These are phyloP conservation scores for Daedaleopsis nitida DNA, from an alignment of 768 basidiomycete species.

Conservation along the genomic window DNA sequence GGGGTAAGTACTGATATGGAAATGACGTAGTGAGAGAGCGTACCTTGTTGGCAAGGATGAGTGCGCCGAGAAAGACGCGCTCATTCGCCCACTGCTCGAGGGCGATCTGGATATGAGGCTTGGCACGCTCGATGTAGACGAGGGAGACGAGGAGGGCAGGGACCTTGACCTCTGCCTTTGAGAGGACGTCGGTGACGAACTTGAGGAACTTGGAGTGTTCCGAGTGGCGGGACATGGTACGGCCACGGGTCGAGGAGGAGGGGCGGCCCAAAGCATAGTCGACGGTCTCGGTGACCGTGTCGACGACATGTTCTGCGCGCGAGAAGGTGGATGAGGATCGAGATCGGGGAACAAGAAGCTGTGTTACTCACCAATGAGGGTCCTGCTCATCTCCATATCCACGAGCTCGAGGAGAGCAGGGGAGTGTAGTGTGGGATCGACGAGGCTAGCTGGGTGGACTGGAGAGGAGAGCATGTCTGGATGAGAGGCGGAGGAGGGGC, in stretches of 20 bases:
- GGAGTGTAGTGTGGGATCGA: conserved; percentile 64
- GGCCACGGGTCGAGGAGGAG: conserved; percentile 54
- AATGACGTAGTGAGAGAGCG: conserved; percentile 19
- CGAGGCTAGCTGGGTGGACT: conserved; percentile 53
- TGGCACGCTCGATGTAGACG: conserved; percentile 77
- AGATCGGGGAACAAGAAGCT: not conserved
- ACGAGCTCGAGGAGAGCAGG: conserved; percentile 70
- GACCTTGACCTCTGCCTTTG: conserved; percentile 71
- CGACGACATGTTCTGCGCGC: conserved; percentile 66
- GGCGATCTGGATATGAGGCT: conserved; percentile 78
- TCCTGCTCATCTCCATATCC: conserved; percentile 60
- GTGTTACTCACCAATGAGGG: conserved; percentile 60
- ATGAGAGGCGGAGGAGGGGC: conserved; percentile 8
- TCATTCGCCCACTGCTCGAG: conserved; percentile 87
- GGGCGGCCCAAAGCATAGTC: conserved; percentile 76
- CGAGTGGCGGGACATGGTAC: conserved; percentile 46
- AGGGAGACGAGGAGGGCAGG: conserved; percentile 70
- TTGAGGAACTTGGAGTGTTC: conserved; percentile 59
- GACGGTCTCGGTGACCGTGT: conserved; percentile 70
- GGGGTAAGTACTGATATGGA: not conserved
- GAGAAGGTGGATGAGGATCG: not conserved
- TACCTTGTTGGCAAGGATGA: conserved; percentile 87
- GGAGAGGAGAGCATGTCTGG: conserved; percentile 28
- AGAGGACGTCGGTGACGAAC: conserved; percentile 70
- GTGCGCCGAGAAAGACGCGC: conserved; percentile 88